A percentile compares a stretch with the other conserved stretches of the same genome.
These are phyloP conservation scores for Somion occarium DNA, from an alignment of 1,284 basidiomycete species.

Conservation along the genomic window DNA sequence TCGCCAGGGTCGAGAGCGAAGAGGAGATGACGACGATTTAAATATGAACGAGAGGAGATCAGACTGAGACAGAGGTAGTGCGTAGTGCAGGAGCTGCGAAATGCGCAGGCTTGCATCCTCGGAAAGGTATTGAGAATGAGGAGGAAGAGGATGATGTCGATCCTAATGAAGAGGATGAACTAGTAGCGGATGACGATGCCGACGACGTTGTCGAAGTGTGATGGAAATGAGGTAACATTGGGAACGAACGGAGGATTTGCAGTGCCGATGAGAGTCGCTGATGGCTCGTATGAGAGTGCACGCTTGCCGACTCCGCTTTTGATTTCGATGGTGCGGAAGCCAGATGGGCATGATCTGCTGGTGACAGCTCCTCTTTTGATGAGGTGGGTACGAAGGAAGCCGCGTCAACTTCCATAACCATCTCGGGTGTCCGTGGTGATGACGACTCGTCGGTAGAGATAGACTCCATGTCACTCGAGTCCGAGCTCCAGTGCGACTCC, in stretches of 20 bases:
- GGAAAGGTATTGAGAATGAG: neutral
- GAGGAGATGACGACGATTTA: neutral
- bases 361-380: neutral
- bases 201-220: neutral
- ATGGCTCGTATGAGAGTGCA: conserved; percentile 1
- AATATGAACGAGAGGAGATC: neutral
- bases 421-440: conserved; percentile 23
- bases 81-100: neutral
- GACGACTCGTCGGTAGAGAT: conserved; percentile 20
- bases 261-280: conserved; percentile 20
- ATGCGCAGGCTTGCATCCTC: neutral
- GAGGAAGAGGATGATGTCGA: neutral
- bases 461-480: conserved; percentile 22
- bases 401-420: conserved; percentile 11
- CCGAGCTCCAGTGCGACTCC: conserved; percentile 22
- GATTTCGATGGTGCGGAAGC: conserved; percentile 3
- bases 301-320: neutral
- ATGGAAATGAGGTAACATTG: conserved; percentile 26
- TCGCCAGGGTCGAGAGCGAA: neutral
- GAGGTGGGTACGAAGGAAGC: conserved; percentile 10
- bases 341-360: neutral
- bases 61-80: conserved; percentile 3
- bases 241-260: conserved; percentile 27
- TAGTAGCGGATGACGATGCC: neutral
- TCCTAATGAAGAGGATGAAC: conserved; percentile 16